A percentile compares a stretch with the other conserved stretches of the same genome.
These are phyloP conservation scores for Acanthamoeba royreba DNA, from an alignment of 208 protist genomes.

Conservation along the genomic window DNA sequence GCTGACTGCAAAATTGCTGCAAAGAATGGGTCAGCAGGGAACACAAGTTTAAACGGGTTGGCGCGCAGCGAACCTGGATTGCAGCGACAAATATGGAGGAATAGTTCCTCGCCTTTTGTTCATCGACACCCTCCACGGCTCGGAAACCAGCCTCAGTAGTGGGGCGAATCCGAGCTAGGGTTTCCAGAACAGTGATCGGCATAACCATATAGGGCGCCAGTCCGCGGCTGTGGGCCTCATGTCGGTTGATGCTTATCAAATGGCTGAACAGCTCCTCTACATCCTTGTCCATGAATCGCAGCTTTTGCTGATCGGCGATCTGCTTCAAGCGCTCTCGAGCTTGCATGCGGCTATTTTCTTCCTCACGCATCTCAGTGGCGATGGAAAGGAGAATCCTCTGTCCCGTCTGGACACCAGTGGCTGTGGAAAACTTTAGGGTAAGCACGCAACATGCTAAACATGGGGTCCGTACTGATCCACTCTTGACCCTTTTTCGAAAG, in stretches of 20 bases:
- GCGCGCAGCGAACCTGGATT: not conserved
- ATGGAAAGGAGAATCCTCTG: not conserved
- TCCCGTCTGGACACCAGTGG: not conserved
- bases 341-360: not conserved
- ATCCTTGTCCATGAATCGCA: not conserved
- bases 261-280: not conserved
- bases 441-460: not conserved
- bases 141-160: not conserved
- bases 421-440: not conserved
- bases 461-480: not conserved
- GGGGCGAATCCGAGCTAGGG: not conserved
- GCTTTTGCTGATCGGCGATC: not conserved
- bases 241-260: not conserved
- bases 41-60: not conserved
- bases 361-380: not conserved
- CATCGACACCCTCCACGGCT: not conserved
- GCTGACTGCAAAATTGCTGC: not conserved
- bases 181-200: not conserved
- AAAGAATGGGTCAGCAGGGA: not conserved
- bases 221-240: not conserved
- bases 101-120: not conserved
- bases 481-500: not conserved
- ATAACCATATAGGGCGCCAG: constrained; percentile 27
- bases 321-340: not conserved
- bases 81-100: not conserved